These are phyloP conservation scores for Neurospora tetrasperma DNA, from an alignment of 495 filamentous ascomycete species.

Conservation along the genomic window DNA sequence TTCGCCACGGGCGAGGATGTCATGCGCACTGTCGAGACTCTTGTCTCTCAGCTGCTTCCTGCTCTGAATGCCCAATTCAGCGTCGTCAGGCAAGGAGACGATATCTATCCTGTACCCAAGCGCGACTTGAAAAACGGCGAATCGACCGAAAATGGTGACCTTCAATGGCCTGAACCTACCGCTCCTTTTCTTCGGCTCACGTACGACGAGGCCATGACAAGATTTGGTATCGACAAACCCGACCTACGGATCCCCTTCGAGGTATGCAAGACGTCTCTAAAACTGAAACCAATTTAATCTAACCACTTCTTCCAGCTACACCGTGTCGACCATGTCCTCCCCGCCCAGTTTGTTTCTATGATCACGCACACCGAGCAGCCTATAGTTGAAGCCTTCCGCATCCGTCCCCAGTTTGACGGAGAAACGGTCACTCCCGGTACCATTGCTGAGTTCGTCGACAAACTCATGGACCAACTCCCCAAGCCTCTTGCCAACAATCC, in stretches of 20 bases:
- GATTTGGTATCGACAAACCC: conserved; percentile 85
- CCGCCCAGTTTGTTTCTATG: conserved; percentile 57
- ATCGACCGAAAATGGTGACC: background rate
- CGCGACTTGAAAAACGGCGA: background rate
- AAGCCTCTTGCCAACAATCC: conserved; percentile 51
- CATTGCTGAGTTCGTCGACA: conserved; percentile 43
- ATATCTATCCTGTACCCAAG: conserved; percentile 19
- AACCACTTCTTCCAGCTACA: conserved; percentile 41
- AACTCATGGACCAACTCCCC: conserved; percentile 59
- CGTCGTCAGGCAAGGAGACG: conserved; percentile 6
- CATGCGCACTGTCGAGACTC: conserved; percentile 54
- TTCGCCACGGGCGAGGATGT: conserved; percentile 69
- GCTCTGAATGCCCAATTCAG: conserved; percentile 30
- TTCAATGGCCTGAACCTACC: conserved; percentile 7
- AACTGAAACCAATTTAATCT: background rate
- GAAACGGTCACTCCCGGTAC: conserved; percentile 13
- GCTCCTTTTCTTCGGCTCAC: conserved; percentile 34
- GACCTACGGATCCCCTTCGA: conserved; percentile 55
- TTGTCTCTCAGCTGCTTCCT: conserved; percentile 51
- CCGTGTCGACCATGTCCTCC: conserved; percentile 50
- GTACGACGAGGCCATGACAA: conserved; percentile 70
- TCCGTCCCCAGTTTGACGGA: conserved; percentile 30
- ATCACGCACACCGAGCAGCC: conserved; percentile 55
- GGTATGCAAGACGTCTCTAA: conserved; percentile 21
- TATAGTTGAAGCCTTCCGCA: conserved; percentile 60